phyloP scores from a whole-genome alignment of 1,284 basidiomycete genomes.

The Vanrija humicola region DNA sequence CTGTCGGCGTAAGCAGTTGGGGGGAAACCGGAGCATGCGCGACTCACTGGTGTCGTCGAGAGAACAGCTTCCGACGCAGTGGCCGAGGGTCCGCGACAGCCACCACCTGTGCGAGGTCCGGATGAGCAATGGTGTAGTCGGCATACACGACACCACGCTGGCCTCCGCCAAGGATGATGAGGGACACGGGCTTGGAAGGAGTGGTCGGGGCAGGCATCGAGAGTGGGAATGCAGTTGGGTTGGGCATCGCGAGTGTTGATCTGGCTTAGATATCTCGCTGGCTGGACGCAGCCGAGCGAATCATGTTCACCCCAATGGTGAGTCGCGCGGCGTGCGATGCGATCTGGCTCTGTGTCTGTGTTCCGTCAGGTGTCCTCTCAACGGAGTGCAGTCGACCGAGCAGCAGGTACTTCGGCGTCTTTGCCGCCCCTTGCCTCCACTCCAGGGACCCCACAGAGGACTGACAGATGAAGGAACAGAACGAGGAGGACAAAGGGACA shows the following conservation, averaged over 20 bases:
- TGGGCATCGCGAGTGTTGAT: background rate
- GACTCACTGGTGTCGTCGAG: slow-evolving; percentile 52
- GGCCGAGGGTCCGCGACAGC: slow-evolving; percentile 76
- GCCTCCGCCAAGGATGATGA: slow-evolving; percentile 68
- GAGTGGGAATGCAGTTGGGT: slow-evolving; percentile 5
- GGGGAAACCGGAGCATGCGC: background rate
- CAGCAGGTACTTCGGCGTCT: too few relatives aligned
- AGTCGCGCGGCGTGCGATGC: too few relatives aligned
- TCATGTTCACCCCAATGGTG: too few relatives aligned
- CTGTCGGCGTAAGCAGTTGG: slow-evolving; percentile 6
- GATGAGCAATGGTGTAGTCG: slow-evolving; percentile 59
- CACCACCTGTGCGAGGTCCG: slow-evolving; percentile 66
- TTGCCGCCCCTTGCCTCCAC: too few relatives aligned
- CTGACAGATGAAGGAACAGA: too few relatives aligned
- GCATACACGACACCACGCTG: slow-evolving; percentile 75
- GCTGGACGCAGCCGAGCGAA: too few relatives aligned
- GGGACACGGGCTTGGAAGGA: slow-evolving; percentile 47
- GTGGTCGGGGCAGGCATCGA: background rate
- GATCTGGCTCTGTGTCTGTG: too few relatives aligned
- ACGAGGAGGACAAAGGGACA: too few relatives aligned
- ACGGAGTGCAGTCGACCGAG: too few relatives aligned
- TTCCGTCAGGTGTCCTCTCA: too few relatives aligned
- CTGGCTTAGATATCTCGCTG: too few relatives aligned
- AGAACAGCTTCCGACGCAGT: slow-evolving; percentile 60
- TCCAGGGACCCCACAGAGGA: too few relatives aligned